A percentile compares a stretch with the other conserved stretches of the same genome.
Evolutionary conservation across 78 protist species (phyloP).

Genomic region (Tieghemostelium lacteum): DNA sequence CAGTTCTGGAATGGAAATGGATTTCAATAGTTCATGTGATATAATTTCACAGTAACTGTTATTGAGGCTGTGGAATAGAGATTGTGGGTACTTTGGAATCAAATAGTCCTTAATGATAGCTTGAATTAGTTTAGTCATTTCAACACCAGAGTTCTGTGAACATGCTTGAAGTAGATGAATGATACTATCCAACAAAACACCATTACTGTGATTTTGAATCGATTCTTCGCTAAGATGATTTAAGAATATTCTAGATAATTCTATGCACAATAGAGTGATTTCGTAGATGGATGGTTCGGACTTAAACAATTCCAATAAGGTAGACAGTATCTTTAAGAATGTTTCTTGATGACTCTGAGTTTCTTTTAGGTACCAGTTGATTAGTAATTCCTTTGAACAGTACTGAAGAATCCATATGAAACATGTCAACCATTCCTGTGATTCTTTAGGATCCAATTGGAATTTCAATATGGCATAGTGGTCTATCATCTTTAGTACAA

Average conservation of each 20-base stretch:
- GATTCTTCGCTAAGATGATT: constrained; percentile 34
- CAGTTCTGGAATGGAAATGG: constrained; percentile 16
- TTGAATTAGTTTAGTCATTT: constrained; percentile 14
- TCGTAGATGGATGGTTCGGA: constrained; percentile 71
- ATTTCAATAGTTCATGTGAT: constrained; percentile 28
- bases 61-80: constrained; percentile 11
- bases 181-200: constrained; percentile 34
- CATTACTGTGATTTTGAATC: constrained; percentile 8
- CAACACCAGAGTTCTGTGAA: constrained; percentile 21
- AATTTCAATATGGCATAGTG: constrained; percentile 63
- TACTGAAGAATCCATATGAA: constrained; percentile 66
- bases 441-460: constrained; percentile 49
- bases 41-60: constrained; percentile 39
- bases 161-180: constrained; percentile 39
- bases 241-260: constrained; percentile 20
- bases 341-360: constrained; percentile 37
- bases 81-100: constrained; percentile 20
- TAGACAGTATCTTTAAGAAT: constrained; percentile 8
- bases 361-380: constrained; percentile 52
- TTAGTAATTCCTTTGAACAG: constrained; percentile 26
- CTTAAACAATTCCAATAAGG: constrained; percentile 42
- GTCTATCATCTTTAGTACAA: constrained; percentile 62
- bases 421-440: constrained; percentile 66
- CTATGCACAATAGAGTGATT: constrained; percentile 30
- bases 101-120: constrained; percentile 23